These are phyloP conservation scores for Trametopsis cervina DNA, from an alignment of 768 basidiomycete genomes.

Conservation along the genomic window DNA sequence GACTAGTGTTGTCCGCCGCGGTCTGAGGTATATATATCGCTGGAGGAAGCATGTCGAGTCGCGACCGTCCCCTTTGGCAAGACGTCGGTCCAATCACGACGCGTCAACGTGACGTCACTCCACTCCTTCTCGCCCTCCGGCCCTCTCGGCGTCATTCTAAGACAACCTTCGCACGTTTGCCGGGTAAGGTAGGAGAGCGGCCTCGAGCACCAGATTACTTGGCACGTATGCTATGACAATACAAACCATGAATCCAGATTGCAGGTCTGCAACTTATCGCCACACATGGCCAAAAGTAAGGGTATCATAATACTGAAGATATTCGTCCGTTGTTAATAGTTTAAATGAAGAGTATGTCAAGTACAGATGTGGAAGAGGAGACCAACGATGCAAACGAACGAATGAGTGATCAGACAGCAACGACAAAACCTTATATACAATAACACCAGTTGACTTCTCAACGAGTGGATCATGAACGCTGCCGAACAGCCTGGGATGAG, in stretches of 20 bases:
- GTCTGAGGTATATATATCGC: neutral
- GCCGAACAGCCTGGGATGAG: constrained; percentile 18
- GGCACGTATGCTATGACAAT: neutral
- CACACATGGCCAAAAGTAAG: constrained; percentile 4
- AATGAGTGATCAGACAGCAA: constrained; percentile 10
- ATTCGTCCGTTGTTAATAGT: constrained; percentile 16
- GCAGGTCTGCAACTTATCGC: too few relatives aligned
- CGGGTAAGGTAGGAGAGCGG: neutral
- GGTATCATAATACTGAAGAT: constrained; percentile 15
- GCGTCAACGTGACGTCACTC: neutral
- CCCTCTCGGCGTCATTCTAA: neutral
- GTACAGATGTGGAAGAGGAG: constrained; percentile 14
- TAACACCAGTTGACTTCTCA: constrained; percentile 2
- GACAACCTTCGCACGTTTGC: neutral
- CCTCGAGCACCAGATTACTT: neutral
- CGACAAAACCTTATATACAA: constrained; percentile 10
- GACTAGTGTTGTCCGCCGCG: too few relatives aligned
- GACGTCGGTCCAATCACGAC: neutral
- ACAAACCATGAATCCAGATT: too few relatives aligned
- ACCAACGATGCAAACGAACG: constrained; percentile 11
- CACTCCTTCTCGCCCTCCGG: neutral
- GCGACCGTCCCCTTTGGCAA: neutral
- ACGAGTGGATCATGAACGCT: constrained; percentile 15
- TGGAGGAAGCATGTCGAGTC: neutral
- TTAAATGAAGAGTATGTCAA: constrained; percentile 18